Base-by-base conservation (phyloP, 2,329 filamentous ascomycete genomes). In the Periconia sp. region DNA sequence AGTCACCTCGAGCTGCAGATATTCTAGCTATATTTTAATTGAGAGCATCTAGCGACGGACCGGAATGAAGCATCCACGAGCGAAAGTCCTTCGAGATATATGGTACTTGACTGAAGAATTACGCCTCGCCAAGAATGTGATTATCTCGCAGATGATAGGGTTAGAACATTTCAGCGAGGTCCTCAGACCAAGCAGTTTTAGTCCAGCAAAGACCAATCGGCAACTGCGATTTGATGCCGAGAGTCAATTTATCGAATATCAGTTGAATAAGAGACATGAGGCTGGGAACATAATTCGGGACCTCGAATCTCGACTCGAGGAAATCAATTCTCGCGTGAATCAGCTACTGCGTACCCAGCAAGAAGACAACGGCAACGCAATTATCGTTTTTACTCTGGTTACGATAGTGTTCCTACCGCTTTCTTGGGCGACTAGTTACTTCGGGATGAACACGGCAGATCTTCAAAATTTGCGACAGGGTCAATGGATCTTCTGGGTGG, bases 301-400 rank as follows among this genome's bases (percentile, higher is more conserved):
- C 7, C 19, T 43, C 11, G 15, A 42, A 6, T 36, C 38, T 7
- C 43, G 39, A 6, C 38, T 46, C 11, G 29, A 32, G 31, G 29
- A 33, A 15, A 16, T 45, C 7, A 46, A 22, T 11, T 33, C 13
- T 11, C 33, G 42, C 17, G 43, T 46, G 5, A 18, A 19, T 2
- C 43, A 25, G 10, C 42, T 42, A 26, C 38, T 46, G 19, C 33
- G 38, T 23, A 36, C 41, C n/a, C 36, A 36, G 15, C 36, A 41
- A 32, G 43, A 46, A 22, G 36, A 31, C 13, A 36, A 40, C 19
- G 31, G 36, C n/a, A 46, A 46, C 25, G 37, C 44, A 6, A 34
- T 47, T 17, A 24, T 68, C 30, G 37, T 40, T 4, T 48, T 48
- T 17, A 46, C 43, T 3, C 29, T 44, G 12, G 38, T 50, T 1